A percentile compares a stretch with the other conserved stretches of the same genome.
These are phyloP conservation scores for Rhypophila decipiens DNA, from an alignment of 495 filamentous ascomycete species.

Conservation along the genomic window DNA sequence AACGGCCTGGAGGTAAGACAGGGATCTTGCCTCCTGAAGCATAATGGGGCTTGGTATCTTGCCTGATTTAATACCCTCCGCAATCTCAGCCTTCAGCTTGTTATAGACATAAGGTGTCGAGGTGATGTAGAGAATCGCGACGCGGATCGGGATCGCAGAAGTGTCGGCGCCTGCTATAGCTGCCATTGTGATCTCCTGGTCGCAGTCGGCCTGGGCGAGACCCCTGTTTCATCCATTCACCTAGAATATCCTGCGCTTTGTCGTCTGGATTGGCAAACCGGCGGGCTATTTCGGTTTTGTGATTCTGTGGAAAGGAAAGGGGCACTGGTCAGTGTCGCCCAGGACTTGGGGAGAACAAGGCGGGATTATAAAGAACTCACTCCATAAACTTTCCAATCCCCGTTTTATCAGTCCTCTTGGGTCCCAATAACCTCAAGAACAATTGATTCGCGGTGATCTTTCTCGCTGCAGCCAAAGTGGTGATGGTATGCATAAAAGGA, in stretches of 20 bases:
- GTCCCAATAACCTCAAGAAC: conserved; percentile 38
- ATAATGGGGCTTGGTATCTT: conserved; percentile 50
- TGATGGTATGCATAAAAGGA: conserved; percentile 22
- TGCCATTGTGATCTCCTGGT: not conserved
- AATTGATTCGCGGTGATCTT: conserved; percentile 36
- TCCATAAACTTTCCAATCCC: conserved; percentile 3
- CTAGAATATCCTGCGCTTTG: conserved; percentile 3
- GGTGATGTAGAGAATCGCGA: conserved; percentile 46
- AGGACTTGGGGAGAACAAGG: too few relatives aligned
- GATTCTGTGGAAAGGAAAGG: too few relatives aligned
- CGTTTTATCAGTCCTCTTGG: not conserved
- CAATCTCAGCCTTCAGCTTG: conserved; percentile 52
- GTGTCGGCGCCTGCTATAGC: conserved; percentile 56
- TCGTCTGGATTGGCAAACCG: conserved; percentile 24
- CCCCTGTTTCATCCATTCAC: conserved; percentile 4
- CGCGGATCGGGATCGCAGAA: conserved; percentile 49
- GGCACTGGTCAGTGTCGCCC: too few relatives aligned
- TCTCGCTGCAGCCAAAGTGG: conserved; percentile 9
- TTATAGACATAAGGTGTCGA: conserved; percentile 37
- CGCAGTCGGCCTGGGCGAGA: not conserved
- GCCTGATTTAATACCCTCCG: conserved; percentile 21
- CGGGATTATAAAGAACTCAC: too few relatives aligned
- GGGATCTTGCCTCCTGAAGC: conserved; percentile 48
- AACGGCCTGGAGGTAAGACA: conserved; percentile 28
- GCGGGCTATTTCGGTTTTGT: conserved; percentile 6